phyloP scores from a whole-genome alignment of 2,329 filamentous ascomycete genomes.

The Pseudogymnoascus sp. region DNA sequence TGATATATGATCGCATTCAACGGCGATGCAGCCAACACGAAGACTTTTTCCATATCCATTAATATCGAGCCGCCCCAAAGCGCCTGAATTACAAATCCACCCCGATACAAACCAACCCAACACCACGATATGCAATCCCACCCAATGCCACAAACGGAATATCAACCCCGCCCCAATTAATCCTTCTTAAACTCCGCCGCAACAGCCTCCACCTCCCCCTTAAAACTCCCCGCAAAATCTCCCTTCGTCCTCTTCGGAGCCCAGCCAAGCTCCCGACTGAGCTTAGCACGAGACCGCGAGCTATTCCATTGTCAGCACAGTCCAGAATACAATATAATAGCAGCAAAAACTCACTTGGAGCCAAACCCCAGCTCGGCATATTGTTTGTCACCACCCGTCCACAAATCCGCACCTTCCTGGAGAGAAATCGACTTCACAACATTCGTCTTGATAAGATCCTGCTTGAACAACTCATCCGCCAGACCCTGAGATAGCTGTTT shows the following conservation, averaged over 20 bases:
- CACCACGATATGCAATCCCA: too few relatives aligned
- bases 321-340: background rate
- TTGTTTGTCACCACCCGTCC: slow-evolving; percentile 17
- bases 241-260: slow-evolving; percentile 15
- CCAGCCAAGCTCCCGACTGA: slow-evolving; percentile 18
- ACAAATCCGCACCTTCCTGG: slow-evolving; percentile 24
- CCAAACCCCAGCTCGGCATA: slow-evolving; percentile 31
- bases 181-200: background rate
- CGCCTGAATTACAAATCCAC: too few relatives aligned
- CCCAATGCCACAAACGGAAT: too few relatives aligned
- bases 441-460: slow-evolving; percentile 27
- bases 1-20: too few relatives aligned
- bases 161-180: background rate
- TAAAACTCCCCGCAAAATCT: slow-evolving; percentile 10
- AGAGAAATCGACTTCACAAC: slow-evolving; percentile 25
- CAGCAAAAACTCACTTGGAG: slow-evolving; percentile 19
- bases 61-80: too few relatives aligned
- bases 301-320: slow-evolving; percentile 9
- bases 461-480: slow-evolving; percentile 27
- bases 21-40: too few relatives aligned
- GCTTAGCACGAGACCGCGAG: slow-evolving; percentile 18
- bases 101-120: too few relatives aligned
- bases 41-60: too few relatives aligned
- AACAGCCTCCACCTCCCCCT: background rate
- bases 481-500: slow-evolving; percentile 31